Evolutionary conservation across 1,284 basidiomycete species (phyloP).

Genomic region (Golubevia pallescens): DNA sequence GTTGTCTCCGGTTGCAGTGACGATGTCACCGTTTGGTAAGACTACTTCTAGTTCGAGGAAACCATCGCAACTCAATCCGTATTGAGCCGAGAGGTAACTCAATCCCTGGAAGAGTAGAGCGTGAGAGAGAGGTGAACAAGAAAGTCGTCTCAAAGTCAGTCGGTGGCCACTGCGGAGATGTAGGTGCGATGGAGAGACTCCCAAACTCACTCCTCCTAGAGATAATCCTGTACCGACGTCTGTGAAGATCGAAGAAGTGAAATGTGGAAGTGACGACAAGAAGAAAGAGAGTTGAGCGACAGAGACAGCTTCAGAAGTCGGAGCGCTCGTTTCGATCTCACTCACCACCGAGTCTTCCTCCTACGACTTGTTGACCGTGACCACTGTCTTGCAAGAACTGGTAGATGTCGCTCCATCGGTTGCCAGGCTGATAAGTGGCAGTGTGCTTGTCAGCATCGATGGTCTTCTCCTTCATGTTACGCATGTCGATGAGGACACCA

Average conservation of each 20-base stretch:
- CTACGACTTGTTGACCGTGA: constrained; percentile 20
- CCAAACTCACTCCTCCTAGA: constrained; percentile 33
- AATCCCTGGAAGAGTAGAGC: constrained; percentile 10
- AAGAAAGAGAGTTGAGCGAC: no score
- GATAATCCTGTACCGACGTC: constrained; percentile 29
- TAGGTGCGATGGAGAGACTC: no score
- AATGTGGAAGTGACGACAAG: not conserved
- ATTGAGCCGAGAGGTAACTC: constrained; percentile 17
- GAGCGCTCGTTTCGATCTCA: not conserved
- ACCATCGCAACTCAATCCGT: constrained; percentile 32
- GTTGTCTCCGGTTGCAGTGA: constrained; percentile 9
- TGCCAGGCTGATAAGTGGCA: constrained; percentile 19
- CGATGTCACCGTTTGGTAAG: constrained; percentile 14
- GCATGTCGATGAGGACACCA: constrained; percentile 29
- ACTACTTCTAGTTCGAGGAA: constrained; percentile 18
- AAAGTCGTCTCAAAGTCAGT: no score
- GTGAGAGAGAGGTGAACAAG: no score
- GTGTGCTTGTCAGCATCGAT: constrained; percentile 7
- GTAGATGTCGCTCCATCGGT: constrained; percentile 29
- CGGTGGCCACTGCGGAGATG: no score
- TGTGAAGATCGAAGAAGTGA: not conserved
- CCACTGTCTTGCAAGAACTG: constrained; percentile 1
- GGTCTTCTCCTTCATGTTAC: constrained; percentile 14
- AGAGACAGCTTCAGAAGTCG: no score
- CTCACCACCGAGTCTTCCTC: constrained; percentile 19